Percentiles rank a stretch among this genome's conserved stretches.
Evolutionary conservation across 2,329 filamentous ascomycete genomes (phyloP).

Genomic region (Claviceps digitariae): DNA sequence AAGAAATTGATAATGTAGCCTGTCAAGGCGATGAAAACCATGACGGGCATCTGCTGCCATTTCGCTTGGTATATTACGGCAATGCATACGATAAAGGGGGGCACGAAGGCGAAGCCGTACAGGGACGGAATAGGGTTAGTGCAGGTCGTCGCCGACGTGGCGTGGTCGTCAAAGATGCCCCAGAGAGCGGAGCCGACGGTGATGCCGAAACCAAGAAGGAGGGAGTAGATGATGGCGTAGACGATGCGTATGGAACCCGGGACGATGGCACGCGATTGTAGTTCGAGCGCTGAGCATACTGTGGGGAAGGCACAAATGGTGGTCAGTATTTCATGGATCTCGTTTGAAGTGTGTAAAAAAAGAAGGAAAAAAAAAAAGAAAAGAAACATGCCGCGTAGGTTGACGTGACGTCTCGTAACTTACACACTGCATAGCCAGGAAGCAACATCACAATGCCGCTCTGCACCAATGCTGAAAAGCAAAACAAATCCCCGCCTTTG

Average conservation of each 20-base stretch:
- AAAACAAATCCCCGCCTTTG: conserved; percentile 35
- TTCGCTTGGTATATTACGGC: conserved; percentile 70
- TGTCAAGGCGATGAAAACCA: conserved; percentile 58
- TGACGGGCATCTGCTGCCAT: conserved; percentile 66
- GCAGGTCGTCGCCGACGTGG: conserved; percentile 32
- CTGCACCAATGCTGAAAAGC: conserved; percentile 52
- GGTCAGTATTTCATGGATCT: background rate
- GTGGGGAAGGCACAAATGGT: background rate
- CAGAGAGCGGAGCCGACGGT: conserved; percentile 53
- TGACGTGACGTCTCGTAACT: conserved; percentile 15
- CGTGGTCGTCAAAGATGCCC: conserved; percentile 42
- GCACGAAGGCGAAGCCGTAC: conserved; percentile 57
- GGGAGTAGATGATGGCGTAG: conserved; percentile 60
- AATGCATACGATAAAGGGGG: conserved; percentile 58
- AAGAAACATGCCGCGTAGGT: too few species aligned
- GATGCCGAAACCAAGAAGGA: conserved; percentile 60
- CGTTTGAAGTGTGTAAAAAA: background rate
- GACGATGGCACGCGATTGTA: conserved; percentile 56
- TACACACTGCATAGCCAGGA: conserved; percentile 48
- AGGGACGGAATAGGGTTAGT: conserved; percentile 26
- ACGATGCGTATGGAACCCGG: conserved; percentile 62
- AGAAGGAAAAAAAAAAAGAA: background rate
- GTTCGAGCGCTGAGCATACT: conserved; percentile 41
- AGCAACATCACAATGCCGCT: conserved; percentile 53
- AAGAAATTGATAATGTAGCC: conserved; percentile 71